These are phyloP conservation scores for Leucocoprinus gongylophorus DNA, from an alignment of 1,284 basidiomycete species.

Conservation along the genomic window DNA sequence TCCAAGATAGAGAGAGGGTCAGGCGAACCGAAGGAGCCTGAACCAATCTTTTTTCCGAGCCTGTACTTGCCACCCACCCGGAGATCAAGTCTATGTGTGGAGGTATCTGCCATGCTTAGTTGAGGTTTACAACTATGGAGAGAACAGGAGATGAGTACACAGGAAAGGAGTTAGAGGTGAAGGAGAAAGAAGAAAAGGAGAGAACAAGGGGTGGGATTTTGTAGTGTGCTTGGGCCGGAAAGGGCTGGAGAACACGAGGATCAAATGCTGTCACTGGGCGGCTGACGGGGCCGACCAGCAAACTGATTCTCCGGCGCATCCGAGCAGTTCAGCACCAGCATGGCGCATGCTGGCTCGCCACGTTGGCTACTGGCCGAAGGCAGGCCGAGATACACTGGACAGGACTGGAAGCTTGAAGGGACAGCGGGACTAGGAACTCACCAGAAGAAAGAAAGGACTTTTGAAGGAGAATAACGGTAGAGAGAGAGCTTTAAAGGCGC, in stretches of 20 bases:
- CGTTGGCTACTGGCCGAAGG: slow-evolving; percentile 15
- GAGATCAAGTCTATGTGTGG: slow-evolving; percentile 80
- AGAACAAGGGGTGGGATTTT: slow-evolving; percentile 19
- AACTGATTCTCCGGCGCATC: neutral
- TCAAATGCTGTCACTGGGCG: slow-evolving; percentile 29
- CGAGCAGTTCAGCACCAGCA: neutral
- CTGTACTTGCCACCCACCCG: slow-evolving; percentile 98
- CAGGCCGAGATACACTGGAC: slow-evolving; percentile 14
- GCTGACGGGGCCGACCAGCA: slow-evolving; percentile 15
- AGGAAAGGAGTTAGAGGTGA: slow-evolving; percentile 14
- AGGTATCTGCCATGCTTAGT: slow-evolving; percentile 56
- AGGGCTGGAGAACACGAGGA: slow-evolving; percentile 33
- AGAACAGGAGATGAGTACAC: slow-evolving; percentile 16
- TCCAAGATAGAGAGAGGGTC: slow-evolving; percentile 8
- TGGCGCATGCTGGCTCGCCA: slow-evolving; percentile 8
- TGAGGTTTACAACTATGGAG: slow-evolving; percentile 15
- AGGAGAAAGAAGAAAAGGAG: slow-evolving; percentile 18
- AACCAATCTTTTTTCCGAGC: slow-evolving; percentile 99
- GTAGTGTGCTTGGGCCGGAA: slow-evolving; percentile 23
- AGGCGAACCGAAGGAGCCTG: slow-evolving; percentile 90
- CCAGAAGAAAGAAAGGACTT: slow-evolving; percentile 10
- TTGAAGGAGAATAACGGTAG: slow-evolving; percentile 23
- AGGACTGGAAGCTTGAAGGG: slow-evolving; percentile 4
- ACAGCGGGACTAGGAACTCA: slow-evolving; percentile 10
- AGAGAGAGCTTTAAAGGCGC: slow-evolving; percentile 8